Percentiles rank a stretch among this genome's conserved stretches.
phyloP scores from a whole-genome alignment of 2,329 filamentous ascomycete genomes.

The Penicillium sp. region DNA sequence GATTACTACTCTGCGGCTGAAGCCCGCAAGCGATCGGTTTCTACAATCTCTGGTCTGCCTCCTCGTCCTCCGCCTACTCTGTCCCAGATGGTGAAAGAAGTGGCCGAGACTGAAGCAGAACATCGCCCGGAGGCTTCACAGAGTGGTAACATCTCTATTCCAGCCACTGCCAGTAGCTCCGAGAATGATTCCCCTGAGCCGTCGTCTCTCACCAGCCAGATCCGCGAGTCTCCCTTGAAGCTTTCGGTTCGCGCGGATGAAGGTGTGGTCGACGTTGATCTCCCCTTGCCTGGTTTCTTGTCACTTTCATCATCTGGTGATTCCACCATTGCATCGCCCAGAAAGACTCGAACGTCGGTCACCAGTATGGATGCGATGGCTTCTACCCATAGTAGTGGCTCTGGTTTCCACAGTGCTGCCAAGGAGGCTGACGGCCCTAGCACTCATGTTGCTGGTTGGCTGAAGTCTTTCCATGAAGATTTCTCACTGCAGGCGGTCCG shows the following conservation, averaged over 20 bases:
- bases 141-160: constrained; percentile 44
- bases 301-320: constrained; percentile 52
- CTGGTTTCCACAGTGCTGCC: constrained; percentile 36
- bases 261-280: constrained; percentile 64
- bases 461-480: constrained; percentile 61
- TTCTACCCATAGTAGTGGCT: constrained; percentile 48
- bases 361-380: constrained; percentile 57
- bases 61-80: constrained; percentile 35
- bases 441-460: constrained; percentile 61
- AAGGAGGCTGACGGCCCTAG: constrained; percentile 52
- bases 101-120: constrained; percentile 25
- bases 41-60: constrained; percentile 30
- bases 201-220: constrained; percentile 35
- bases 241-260: constrained; percentile 61
- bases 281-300: constrained; percentile 58
- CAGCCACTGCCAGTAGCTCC: constrained; percentile 27
- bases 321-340: constrained; percentile 48
- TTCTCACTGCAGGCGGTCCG: constrained; percentile 62
- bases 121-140: constrained; percentile 28
- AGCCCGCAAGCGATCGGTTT: constrained; percentile 35
- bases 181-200: constrained; percentile 35
- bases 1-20: constrained; percentile 28
- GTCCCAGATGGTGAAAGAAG: constrained; percentile 42
- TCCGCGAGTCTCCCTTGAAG: constrained; percentile 53
- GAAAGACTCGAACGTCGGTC: constrained; percentile 51